Evolutionary conservation across 2,329 filamentous ascomycete species (phyloP).

Genomic region (Coniochaeta sp.): DNA sequence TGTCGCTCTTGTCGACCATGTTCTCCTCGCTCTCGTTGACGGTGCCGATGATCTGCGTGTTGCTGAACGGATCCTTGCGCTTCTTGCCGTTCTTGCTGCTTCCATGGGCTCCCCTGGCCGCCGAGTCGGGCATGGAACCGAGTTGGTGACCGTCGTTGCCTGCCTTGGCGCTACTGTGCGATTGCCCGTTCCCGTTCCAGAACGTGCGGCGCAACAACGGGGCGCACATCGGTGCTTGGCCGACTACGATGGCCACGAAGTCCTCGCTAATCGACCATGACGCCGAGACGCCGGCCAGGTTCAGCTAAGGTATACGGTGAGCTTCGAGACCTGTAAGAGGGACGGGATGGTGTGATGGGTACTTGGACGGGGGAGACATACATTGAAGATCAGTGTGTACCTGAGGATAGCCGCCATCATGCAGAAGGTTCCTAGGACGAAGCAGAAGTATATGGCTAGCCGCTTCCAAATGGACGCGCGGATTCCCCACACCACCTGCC

Average conservation of each 20-base stretch:
- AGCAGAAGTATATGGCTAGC: background rate
- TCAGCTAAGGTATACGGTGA: background rate
- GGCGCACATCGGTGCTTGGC: background rate
- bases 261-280: constrained; percentile 1
- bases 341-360: background rate
- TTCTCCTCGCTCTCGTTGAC: constrained; percentile 1
- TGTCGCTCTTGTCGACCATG: background rate
- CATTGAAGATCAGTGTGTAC: background rate
- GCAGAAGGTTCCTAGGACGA: background rate
- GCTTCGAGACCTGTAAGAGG: background rate
- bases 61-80: background rate
- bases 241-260: constrained; percentile 1
- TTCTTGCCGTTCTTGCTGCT: background rate
- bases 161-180: background rate
- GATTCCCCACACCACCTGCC: background rate
- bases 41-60: background rate
- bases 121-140: background rate
- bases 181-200: background rate
- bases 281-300: background rate
- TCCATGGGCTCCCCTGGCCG: background rate
- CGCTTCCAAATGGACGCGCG: background rate
- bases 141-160: background rate
- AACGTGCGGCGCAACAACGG: background rate
- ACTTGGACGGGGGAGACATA: background rate
- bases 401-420: background rate